phyloP scores from a whole-genome alignment of 768 basidiomycete genomes.

The Paxillus rubicundulus region DNA sequence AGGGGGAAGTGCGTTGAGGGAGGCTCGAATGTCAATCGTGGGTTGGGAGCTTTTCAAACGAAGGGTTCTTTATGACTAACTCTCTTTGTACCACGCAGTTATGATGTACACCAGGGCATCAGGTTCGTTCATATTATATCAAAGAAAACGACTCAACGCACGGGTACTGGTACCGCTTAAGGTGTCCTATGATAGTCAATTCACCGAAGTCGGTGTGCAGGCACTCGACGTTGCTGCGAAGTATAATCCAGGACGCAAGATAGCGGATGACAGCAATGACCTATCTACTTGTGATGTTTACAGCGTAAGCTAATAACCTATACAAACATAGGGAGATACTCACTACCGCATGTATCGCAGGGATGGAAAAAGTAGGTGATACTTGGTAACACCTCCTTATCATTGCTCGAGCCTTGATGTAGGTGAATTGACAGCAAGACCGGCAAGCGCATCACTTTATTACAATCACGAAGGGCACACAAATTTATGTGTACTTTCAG shows the following conservation, averaged over 20 bases:
- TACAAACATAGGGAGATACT: not conserved
- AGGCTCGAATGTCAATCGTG: constrained; percentile 50
- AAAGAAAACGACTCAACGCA: constrained; percentile 15
- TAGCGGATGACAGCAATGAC: constrained; percentile 46
- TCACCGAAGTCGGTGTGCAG: constrained; percentile 42
- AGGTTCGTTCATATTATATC: constrained; percentile 22
- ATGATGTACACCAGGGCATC: constrained; percentile 57
- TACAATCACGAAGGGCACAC: constrained; percentile 45
- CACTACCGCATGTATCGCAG: constrained; percentile 25
- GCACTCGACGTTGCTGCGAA: constrained; percentile 44
- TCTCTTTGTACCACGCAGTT: constrained; percentile 17
- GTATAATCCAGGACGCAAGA: constrained; percentile 46
- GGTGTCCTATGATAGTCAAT: constrained; percentile 26
- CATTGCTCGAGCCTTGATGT: not conserved
- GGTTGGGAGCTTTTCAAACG: constrained; percentile 10
- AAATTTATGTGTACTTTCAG: constrained; percentile 42
- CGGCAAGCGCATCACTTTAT: constrained; percentile 50
- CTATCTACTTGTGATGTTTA: constrained; percentile 45
- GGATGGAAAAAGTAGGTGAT: constrained; percentile 50
- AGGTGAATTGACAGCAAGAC: constrained; percentile 55
- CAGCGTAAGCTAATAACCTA: constrained; percentile 37
- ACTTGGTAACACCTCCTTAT: not conserved
- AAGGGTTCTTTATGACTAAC: not conserved
- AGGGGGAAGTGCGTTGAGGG: constrained; percentile 30
- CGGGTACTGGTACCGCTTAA: constrained; percentile 22